Conservation (phyloP, 2,329 filamentous ascomycete species). For the Alternaria sp. region DNA sequence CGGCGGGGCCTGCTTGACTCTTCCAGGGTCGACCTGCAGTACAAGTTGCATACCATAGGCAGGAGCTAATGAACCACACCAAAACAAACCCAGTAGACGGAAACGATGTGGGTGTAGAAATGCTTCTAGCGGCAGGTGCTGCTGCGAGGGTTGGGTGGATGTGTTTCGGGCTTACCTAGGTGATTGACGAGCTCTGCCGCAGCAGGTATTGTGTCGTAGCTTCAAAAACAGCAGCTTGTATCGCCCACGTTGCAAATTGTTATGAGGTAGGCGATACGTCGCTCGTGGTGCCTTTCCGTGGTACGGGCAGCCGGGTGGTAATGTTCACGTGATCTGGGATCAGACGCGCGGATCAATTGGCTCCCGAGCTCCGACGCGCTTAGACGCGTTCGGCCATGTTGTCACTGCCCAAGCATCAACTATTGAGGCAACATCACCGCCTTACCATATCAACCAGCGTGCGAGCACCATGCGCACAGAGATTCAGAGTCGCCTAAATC, state of each 20-base stretch:
- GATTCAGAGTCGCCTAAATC: conserved; percentile 2
- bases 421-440: conserved; percentile 4
- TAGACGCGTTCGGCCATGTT: conserved; percentile 9
- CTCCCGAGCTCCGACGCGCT: conserved; percentile 10
- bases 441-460: neutral
- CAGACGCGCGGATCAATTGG: neutral
- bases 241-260: neutral
- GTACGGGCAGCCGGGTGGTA: neutral
- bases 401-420: conserved; percentile 2
- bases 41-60: neutral
- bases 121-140: neutral
- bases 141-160: neutral
- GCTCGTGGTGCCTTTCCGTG: neutral
- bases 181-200: neutral
- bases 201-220: neutral
- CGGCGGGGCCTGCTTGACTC: neutral
- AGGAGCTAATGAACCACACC: neutral
- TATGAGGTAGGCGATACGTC: neutral
- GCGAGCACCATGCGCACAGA: conserved; percentile 10
- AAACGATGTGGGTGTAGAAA: neutral
- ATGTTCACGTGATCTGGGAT: neutral
- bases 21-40: neutral
- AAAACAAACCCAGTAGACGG: neutral
- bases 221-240: neutral
- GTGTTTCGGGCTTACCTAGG: neutral